Evolutionary conservation across 2,329 filamentous ascomycete species (phyloP).

Genomic region (Trichoderma aggressivum): DNA sequence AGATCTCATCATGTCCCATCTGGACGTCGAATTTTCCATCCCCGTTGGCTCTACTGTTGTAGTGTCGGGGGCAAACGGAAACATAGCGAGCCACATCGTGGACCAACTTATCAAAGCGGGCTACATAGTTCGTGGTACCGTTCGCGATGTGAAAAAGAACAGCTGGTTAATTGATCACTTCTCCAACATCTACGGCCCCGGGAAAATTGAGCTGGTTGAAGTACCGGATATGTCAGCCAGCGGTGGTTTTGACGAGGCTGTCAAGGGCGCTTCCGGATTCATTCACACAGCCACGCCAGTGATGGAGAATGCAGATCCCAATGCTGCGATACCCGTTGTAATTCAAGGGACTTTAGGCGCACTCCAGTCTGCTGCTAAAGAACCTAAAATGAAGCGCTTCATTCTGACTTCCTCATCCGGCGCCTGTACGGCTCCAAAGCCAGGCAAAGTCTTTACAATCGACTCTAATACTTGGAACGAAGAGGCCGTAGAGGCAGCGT

Average conservation of each 20-base stretch:
- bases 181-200: slow-evolving; percentile 16
- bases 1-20: background rate
- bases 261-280: slow-evolving; percentile 31
- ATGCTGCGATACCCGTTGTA: slow-evolving; percentile 37
- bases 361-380: slow-evolving; percentile 34
- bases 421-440: slow-evolving; percentile 22
- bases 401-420: slow-evolving; percentile 39
- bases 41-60: slow-evolving; percentile 12
- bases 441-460: slow-evolving; percentile 21
- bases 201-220: slow-evolving; percentile 31
- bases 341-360: slow-evolving; percentile 30
- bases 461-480: slow-evolving; percentile 36
- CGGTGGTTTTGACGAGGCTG: slow-evolving; percentile 28
- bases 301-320: slow-evolving; percentile 35
- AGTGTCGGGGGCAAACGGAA: slow-evolving; percentile 36
- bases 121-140: slow-evolving; percentile 35
- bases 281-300: slow-evolving; percentile 39
- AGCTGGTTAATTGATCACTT: slow-evolving; percentile 29
- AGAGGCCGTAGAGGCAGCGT: slow-evolving; percentile 31
- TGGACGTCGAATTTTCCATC: background rate
- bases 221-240: slow-evolving; percentile 33
- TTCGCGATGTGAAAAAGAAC: slow-evolving; percentile 26
- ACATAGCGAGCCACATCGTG: slow-evolving; percentile 32
- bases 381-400: slow-evolving; percentile 38
- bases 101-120: slow-evolving; percentile 32